These are phyloP conservation scores for Cryptosporidium meleagridis DNA, from an alignment of 169 alveolate genomes.

Conservation along the genomic window DNA sequence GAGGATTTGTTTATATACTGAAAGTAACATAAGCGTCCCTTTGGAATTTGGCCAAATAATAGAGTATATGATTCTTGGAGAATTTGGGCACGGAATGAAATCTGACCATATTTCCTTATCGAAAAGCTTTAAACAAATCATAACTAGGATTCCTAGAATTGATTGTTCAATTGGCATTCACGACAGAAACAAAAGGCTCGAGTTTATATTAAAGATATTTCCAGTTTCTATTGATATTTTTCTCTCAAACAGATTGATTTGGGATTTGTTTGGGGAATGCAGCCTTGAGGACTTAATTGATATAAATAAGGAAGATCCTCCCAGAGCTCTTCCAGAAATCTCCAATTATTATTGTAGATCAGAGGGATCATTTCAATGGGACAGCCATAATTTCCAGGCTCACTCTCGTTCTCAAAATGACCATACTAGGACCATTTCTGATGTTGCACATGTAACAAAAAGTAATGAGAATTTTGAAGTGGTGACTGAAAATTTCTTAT, in stretches of 20 bases:
- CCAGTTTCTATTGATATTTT: neutral
- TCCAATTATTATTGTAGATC: neutral
- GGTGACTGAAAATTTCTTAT: neutral
- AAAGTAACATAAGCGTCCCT: neutral
- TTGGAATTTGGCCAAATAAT: constrained; percentile 11
- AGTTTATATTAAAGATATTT: constrained; percentile 16
- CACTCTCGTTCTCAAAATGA: neutral
- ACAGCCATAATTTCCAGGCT: neutral
- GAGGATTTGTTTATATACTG: constrained; percentile 15
- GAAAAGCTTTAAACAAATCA: neutral
- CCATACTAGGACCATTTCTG: neutral
- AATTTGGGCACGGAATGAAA: neutral
- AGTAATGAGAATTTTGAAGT: neutral
- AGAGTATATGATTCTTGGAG: neutral
- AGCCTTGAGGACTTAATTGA: neutral
- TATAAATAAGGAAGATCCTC: neutral
- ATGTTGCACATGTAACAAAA: neutral
- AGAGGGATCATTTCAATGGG: neutral
- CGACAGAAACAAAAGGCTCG: neutral
- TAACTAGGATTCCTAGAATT: neutral
- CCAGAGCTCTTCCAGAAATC: neutral
- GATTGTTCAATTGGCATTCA: constrained; percentile 13
- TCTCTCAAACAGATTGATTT: constrained; percentile 18
- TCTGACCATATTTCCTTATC: neutral
- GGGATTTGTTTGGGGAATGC: neutral